Evolutionary conservation across 2,329 filamentous ascomycete genomes (phyloP), one percentile per base, ranked within the genome.

Genomic region (Helicocarpus griseus): DNA sequence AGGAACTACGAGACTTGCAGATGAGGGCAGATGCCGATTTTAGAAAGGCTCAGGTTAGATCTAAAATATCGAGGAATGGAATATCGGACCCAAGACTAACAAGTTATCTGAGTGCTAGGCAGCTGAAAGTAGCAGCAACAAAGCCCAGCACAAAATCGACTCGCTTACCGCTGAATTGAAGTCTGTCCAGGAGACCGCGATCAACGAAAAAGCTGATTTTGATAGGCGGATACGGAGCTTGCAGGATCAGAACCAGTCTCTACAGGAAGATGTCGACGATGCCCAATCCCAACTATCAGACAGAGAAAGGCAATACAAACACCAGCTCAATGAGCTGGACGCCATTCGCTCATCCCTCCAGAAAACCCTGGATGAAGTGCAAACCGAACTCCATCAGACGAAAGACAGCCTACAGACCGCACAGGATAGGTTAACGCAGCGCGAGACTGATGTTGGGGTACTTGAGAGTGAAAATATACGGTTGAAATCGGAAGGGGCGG

Each of bases 1-100:
- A 87, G 60, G 91, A 95, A 61, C 69, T 95, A 21, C 82, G 91
- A 55, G 89, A 95, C 51, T 77, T 85, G 1, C 83, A 87, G 58
- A 77, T 83, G 45, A 86, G 85, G 56, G 86, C 87, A n/a, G 89
- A 96, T 61, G 84, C 87, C 7, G 90, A 95, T 63, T 89, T 87
- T 62, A 85, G 87, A 61, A 79, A 78, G 57, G 76, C 78, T 29
- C 77, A 81, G 67, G 76, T 77, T 48, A 43, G 64, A 57, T 5
- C 11, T 22, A 24, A n/a, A n/a, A n/a, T n/a, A n/a, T n/a, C n/a
- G n/a, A n/a, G n/a, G n/a, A n/a, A n/a, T n/a, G n/a, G n/a, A n/a
- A n/a, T 36, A 21, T 3, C 7, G 28, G 11, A 24, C 13, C n/a
- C n/a, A 2, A 36, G 31, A 13, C 45, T 47, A 35, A 47, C 31